Percentiles rank a stretch among this genome's conserved stretches.
phyloP scores from a whole-genome alignment of 2,329 filamentous ascomycete species.

The Pseudonectria buxi region DNA sequence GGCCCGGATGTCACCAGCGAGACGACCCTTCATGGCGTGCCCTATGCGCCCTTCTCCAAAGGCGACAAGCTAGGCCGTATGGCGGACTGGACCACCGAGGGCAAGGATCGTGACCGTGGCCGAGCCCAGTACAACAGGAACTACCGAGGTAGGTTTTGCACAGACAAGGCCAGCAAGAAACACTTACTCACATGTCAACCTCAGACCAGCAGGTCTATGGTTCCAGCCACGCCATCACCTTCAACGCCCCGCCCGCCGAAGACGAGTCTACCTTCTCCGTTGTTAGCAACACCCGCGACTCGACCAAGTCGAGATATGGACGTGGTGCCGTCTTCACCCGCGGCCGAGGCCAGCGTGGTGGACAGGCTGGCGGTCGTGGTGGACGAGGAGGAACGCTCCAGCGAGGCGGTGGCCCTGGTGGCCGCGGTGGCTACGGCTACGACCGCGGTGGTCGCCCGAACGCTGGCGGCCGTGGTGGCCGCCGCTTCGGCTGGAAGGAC shows the following conservation, averaged over 20 bases:
- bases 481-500: constrained; percentile 97
- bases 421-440: constrained; percentile 57
- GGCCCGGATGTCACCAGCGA: constrained; percentile 76
- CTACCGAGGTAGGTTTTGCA: constrained; percentile 65
- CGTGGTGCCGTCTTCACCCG: constrained; percentile 88
- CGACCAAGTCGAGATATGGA: constrained; percentile 78
- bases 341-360: constrained; percentile 69
- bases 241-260: constrained; percentile 85
- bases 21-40: constrained; percentile 88
- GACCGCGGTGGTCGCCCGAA: constrained; percentile 66
- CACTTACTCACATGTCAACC: constrained; percentile 3
- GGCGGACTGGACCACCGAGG: constrained; percentile 94
- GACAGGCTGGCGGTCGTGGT: constrained; percentile 57
- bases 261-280: constrained; percentile 98
- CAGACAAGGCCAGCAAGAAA: not conserved
- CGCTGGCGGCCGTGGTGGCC: constrained; percentile 63
- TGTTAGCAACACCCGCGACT: constrained; percentile 88
- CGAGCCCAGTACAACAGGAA: constrained; percentile 87
- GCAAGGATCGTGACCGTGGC: constrained; percentile 74
- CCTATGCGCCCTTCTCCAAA: constrained; percentile 97
- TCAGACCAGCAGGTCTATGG: constrained; percentile 95
- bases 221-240: constrained; percentile 75
- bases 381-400: constrained; percentile 57
- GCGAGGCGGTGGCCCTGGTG: constrained; percentile 63
- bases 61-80: constrained; percentile 98